phyloP scores from a whole-genome alignment of 345 rosid species.

The Heritiera fomes region DNA sequence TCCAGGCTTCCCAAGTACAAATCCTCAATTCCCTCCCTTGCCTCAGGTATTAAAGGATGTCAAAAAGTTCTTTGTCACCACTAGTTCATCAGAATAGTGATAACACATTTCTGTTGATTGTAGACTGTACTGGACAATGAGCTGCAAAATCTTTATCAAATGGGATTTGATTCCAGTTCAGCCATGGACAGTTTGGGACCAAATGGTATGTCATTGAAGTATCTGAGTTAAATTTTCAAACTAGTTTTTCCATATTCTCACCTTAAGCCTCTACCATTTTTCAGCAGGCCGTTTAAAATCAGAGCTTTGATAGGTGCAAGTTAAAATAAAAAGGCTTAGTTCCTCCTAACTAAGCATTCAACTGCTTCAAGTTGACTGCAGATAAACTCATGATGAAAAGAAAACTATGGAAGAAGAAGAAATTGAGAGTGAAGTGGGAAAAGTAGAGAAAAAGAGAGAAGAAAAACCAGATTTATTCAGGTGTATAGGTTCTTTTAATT shows the following conservation, averaged over 20 bases:
- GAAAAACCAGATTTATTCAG: conserved; percentile 21
- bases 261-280: background rate
- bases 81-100: background rate
- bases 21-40: conserved; percentile 56
- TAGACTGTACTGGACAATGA: conserved; percentile 69
- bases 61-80: background rate
- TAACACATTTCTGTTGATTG: background rate
- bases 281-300: conserved; percentile 63
- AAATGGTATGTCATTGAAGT: conserved; percentile 44
- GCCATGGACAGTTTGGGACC: conserved; percentile 57
- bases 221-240: background rate
- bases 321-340: conserved; percentile 9
- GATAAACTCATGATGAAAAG: conserved; percentile 27
- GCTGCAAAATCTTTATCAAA: conserved; percentile 68
- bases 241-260: background rate
- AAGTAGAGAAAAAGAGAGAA: background rate
- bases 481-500: conserved; percentile 56
- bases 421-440: background rate
- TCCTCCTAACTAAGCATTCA: conserved; percentile 32
- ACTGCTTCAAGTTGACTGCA: conserved; percentile 37
- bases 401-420: background rate
- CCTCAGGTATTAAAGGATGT: conserved; percentile 49
- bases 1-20: conserved; percentile 47
- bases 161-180: conserved; percentile 72
- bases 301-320: conserved; percentile 48